Base-by-base conservation (phyloP, 2,329 filamentous ascomycete species). In the Aspergillus pseudoviridinutans region DNA sequence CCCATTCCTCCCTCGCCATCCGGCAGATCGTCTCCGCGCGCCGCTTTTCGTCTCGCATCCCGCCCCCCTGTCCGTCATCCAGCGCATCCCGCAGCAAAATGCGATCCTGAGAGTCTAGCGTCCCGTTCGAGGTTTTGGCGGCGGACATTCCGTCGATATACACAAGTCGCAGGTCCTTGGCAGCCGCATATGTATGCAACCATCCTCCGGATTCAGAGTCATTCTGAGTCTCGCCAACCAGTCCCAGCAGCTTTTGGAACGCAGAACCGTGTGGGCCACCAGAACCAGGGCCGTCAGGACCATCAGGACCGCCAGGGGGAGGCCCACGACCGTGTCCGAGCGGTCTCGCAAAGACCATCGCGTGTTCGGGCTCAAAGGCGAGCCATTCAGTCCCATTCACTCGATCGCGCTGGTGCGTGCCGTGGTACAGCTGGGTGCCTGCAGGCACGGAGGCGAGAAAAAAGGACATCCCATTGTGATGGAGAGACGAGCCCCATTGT, bases 331-430 rank as follows among this genome's bases (percentile, higher is more conserved):
- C 53, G 7, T 54, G 55, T 44, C 32, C 58, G 3, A 50, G 27
- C 6, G 63, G 59, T n/a, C 62, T 54, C 0, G 87, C 85, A 72
- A 92, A 91, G 2, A 78, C 68, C 62, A 88, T 78, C 0, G 88
- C 86, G 71, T 92, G 89, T 64, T 92, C 88, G 3, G 87, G 81
- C 69, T 92, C 89, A 66, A 91, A 92, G 0, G 89, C 89, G 1
- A 92, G 77, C 88, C 89, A 91, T 65, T 91, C 86, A 3, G 79
- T 81, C 0, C 79, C 81, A 2, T 73, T 70, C 0, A 89, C 79
- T 0, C 79, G 75, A 1, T 80, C 71, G 0, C 75, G 63, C 0
- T 66, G 69, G 8, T 62, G 63, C 0, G 79, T 80, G 12, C 89
- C 89, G 67, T 92, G 89, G 65, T 91, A 90, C 9, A 91, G 71